Evolutionary conservation across 2,329 filamentous ascomycete species (phyloP), one percentile per base, ranked within the genome.

Genomic region (Penicillium occitanis): DNA sequence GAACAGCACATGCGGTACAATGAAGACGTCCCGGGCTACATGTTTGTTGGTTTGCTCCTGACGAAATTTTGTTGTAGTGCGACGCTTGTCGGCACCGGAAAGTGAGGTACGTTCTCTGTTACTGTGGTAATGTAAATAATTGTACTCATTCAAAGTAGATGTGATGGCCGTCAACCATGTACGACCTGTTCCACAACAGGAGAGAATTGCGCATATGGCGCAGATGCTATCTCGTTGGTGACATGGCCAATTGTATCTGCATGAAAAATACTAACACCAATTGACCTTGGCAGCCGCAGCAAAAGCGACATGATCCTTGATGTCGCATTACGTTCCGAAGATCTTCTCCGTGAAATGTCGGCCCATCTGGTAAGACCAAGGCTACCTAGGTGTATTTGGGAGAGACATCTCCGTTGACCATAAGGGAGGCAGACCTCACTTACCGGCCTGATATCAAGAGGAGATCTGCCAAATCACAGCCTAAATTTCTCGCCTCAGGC

Each of bases 281-380:
- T 44, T 22, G 13, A 55, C 13, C 10, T 48, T 37, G 1, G 5
- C 37, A 83, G 79, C 55, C 77, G 83, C 66, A 82, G 82, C 35
- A 85, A 85, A 70, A 84, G 79, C 51, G 83, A 85, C 66, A 73
- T 84, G 57, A 84, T 85, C 25, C 77, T 85, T 2, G 83, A 84
- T 66, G 82, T 82, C 5, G 81, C 84, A 2, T 70, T 84, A 1
- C 76, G 83, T 14, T 79, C 84, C 22, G 83, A 85, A 68, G 79
- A 75, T 61, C 74, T 80, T 11, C 75, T 85, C 4, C 77, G 81
- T 22, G 80, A 84, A 65, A 76, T 85, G 67, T 80, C 79, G 61
- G 72, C 77, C 25, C 76, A 73, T 25, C 72, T 84, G 63, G 80
- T 81, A 40, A 63, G 57, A 33, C 14, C 28, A 7, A 13, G n/a